Base-by-base conservation (phyloP, 768 basidiomycete genomes). In the Xerocomus spinulosus region DNA sequence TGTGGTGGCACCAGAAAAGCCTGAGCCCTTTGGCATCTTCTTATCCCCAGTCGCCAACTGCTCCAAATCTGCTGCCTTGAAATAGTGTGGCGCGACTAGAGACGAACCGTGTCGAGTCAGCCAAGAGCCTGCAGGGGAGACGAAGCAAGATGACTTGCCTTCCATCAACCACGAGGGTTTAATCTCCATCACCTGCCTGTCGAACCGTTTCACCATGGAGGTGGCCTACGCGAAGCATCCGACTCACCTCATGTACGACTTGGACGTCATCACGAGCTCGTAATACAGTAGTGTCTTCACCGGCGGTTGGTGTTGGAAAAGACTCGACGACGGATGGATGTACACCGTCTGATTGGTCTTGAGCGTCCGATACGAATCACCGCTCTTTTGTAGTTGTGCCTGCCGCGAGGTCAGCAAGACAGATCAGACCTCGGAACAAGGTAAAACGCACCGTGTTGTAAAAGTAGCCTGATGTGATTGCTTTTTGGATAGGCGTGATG, bases 281-380 rank as follows among this genome's bases (percentile, higher is more conserved):
- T 98, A 97, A 69, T 98, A 99, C 39, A 96, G 66, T 9, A 98
- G 64, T 14, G 89, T 87, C 63, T 86, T 88, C 12, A 92, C 80
- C 0, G 96, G 96, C 2, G 96, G 96, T 56, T 97, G 94, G 63
- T 84, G 82, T 58, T 97, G 90, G 81, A 97, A 96, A 52, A 99
- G 68, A 64, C 89, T 86, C 5, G 93, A 95, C 0, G 92, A 94
- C 0, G 96, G 96, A 60, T 99, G 96, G 50, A 98, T 89, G 63
- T 94, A 92, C 36, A 98, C 93, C 2, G 94, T 93, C 55, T 98
- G 93, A 63, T 85, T 87, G 5, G 91, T 95, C 69, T 97, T 99
- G 54, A 96, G 78, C 14, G 96, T 98, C 46, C 95, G 81, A 68
- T 98, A 99, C 26, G 92, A 93, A 64, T 98, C 96, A 1, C 96